A percentile compares a stretch with the other conserved stretches of the same genome.
Conservation (phyloP, 495 filamentous ascomycete species). For the Penicillium silybi region DNA sequence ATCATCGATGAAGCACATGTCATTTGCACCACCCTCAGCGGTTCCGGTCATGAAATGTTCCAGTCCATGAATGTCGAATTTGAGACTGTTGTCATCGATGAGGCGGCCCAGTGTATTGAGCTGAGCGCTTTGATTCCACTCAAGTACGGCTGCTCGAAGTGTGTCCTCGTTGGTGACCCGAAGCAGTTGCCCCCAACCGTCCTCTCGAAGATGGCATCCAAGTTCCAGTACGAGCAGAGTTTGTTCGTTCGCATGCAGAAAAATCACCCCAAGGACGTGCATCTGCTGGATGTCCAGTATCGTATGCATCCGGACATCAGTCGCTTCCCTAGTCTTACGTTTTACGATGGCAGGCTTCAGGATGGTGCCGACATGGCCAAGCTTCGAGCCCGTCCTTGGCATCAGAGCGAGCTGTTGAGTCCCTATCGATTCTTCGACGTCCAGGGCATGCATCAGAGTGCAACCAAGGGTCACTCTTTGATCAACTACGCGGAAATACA, state of each 20-base stretch:
- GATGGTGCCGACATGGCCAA: constrained; percentile 80
- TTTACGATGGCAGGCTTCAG: constrained; percentile 82
- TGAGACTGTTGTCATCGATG: constrained; percentile 96
- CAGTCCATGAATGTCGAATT: constrained; percentile 92
- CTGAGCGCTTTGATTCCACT: constrained; percentile 93
- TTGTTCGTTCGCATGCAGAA: constrained; percentile 97
- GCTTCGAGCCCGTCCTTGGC: constrained; percentile 77
- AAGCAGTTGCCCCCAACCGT: constrained; percentile 97
- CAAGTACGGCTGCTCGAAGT: constrained; percentile 96
- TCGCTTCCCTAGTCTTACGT: constrained; percentile 78
- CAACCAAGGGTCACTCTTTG: constrained; percentile 76
- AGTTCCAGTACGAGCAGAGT: constrained; percentile 95
- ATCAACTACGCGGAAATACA: constrained; percentile 84
- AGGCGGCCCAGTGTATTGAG: constrained; percentile 97
- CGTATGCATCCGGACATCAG: constrained; percentile 99
- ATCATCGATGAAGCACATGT: constrained; percentile 87
- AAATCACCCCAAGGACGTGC: constrained; percentile 85
- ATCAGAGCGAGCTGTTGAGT: constrained; percentile 71
- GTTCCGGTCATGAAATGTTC: constrained; percentile 97
- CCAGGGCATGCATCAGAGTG: constrained; percentile 75
- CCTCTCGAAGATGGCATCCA: constrained; percentile 84
- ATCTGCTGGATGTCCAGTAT: constrained; percentile 93
- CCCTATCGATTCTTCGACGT: constrained; percentile 99
- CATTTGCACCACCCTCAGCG: constrained; percentile 91
- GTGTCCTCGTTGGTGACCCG: constrained; percentile 94